Base-by-base conservation (phyloP, 345 rosid species). In the Draba incana region DNA sequence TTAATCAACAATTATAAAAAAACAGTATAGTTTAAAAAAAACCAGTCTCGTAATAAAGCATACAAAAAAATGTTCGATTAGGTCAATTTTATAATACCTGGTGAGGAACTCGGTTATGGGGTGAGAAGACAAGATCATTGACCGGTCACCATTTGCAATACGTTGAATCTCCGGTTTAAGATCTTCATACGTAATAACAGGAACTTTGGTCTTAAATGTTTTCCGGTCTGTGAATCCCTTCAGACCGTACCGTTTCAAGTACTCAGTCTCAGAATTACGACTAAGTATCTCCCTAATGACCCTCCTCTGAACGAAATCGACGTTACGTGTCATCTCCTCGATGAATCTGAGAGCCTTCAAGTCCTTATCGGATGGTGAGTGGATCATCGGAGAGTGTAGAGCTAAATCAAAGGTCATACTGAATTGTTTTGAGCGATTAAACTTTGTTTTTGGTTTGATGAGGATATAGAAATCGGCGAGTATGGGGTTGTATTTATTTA, bases 51-150 rank as follows among this genome's bases (percentile, higher is more conserved):
- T 20, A 20, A 20, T 20, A 20, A 20, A 20, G 20, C 20, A 20
- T 20, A 20, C 20, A 20, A 20, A 20, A 20, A 20, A 20, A 20
- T 20, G 20, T 20, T 20, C 1, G 20, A 20, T 20, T 20, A 20
- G 20, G 20, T 20, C 20, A 1, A 20, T 20, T 20, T 20, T 20
- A 20, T 20, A 0, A 20, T 6, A 84, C 96, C 96, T 89, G 3
- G 96, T 89, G 39, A 89, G 86, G 63, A 89, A 86, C 72, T 89
- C 96, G 1, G 83, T 83, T 15, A 85, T 71, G 10, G 96, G 90
- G 23, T 82, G 74, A 57, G 92, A 49, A 42, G 87, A 89, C 62
- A 89, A 62, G 64, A 89, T 89, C 23, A 85, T 62, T 10, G 96
- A 86, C 51, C 79, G 80, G 62, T 89, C 96, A 5, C 96, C 96